A percentile compares a stretch with the other conserved stretches of the same genome.
Evolutionary conservation across 805 yeast genomes (phyloP).

Genomic region (Cyberlindnera americana): DNA sequence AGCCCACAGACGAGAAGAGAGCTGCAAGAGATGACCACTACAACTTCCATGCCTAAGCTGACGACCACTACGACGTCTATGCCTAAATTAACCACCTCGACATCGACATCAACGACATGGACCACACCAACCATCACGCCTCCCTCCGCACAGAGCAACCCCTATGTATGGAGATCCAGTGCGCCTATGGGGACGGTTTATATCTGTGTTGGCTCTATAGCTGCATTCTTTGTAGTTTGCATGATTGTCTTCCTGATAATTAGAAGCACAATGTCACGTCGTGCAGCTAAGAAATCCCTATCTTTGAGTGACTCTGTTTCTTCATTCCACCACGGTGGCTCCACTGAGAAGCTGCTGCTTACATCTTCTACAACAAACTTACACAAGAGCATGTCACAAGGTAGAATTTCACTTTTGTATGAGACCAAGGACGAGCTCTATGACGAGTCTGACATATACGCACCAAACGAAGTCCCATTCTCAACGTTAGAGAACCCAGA

Average conservation of each 20-base stretch:
- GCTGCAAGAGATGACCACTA: conserved; percentile 6
- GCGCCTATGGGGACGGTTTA: conserved; percentile 77
- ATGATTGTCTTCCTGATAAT: conserved; percentile 51
- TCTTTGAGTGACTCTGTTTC: conserved; percentile 21
- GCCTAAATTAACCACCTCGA: conserved; percentile 11
- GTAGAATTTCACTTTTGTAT: conserved; percentile 21
- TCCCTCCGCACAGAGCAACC: conserved; percentile 61
- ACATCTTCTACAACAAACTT: conserved; percentile 7
- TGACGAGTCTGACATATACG: conserved; percentile 15
- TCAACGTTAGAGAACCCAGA: conserved; percentile 24
- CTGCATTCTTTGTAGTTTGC: conserved; percentile 53
- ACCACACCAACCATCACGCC: conserved; percentile 35
- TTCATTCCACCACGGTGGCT: conserved; percentile 15
- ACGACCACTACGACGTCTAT: conserved; percentile 1
- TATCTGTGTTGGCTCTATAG: conserved; percentile 72
- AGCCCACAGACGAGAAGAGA: too few species aligned
- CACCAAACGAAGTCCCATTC: conserved; percentile 15
- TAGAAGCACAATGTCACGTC: conserved; percentile 45
- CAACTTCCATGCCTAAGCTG: conserved; percentile 7
- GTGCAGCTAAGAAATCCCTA: conserved; percentile 46
- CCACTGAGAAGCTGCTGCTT: conserved; percentile 9
- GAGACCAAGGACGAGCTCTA: conserved; percentile 14
- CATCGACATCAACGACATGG: conserved; percentile 21
- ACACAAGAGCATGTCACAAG: conserved; percentile 15
- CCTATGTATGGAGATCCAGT: conserved; percentile 49